Evolutionary conservation across 768 basidiomycete genomes (phyloP), one percentile per base, ranked within the genome.

Genomic region (Nidularia sp.): DNA sequence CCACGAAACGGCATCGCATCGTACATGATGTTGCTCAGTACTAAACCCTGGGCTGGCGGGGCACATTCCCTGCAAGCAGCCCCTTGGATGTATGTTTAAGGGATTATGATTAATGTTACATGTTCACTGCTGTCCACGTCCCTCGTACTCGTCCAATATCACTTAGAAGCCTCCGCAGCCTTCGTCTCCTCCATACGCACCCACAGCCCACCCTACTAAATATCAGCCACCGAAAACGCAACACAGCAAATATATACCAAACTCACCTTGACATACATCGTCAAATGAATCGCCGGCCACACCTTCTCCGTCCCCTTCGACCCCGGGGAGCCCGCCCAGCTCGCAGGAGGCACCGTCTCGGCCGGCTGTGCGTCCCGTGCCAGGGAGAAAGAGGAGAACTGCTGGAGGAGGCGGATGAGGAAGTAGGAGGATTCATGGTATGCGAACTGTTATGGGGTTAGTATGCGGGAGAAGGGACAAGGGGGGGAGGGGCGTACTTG

Each of bases 341-440:
- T 69, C 4, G 61, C 57, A 0, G 79, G 78, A 2, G 76, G 74
- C 29, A 65, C 62, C 0, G 70, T 65, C 18, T 65, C 71, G 4
- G 68, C 62, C 7, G 70, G 65, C 35, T 80, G 78, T 2, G 72
- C 74, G 32, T 77, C 72, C 9, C 25, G 41, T n/a, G 71, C 75
- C n/a, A 83, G 63, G 2, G 61, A 58, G 48, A 85, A 65, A 0
- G 64, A 62, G 5, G 69, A 70, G 60, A 81, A 81, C 6, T 57
- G 61, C 59, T 85, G 83, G 6, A 85, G 58, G 1, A 84, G 61
- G 6, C 76, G 68, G 47, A 81, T 68, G 15, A 85, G 67, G 64
- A 83, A 78, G 61, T 77, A 84, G 0, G 79, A 81, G 2, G 74
- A 62, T 60, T 81, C 80, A 53, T 81, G 78, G 62, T 84, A 83